Percentiles rank a stretch among this genome's conserved stretches.
phyloP scores from a whole-genome alignment of 257 asterid genomes.

The Penstemon newberryi region DNA sequence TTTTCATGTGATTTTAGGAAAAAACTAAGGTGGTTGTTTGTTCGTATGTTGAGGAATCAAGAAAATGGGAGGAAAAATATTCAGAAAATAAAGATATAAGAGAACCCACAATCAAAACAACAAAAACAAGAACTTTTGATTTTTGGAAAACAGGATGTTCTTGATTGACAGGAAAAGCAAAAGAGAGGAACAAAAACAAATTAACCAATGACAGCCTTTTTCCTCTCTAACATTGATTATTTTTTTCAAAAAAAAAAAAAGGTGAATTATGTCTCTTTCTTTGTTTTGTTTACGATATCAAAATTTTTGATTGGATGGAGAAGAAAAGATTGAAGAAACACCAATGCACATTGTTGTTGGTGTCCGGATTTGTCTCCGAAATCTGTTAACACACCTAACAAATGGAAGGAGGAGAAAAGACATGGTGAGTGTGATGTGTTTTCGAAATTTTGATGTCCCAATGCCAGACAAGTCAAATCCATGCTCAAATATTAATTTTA shows the following conservation, averaged over 20 bases:
- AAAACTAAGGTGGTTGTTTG: slow-evolving; percentile 15
- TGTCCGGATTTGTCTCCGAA: slow-evolving; percentile 63
- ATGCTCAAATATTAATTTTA: neutral
- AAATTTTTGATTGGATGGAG: slow-evolving; percentile 28
- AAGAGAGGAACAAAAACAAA: slow-evolving; percentile 18
- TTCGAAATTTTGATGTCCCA: slow-evolving; percentile 22
- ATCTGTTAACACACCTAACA: slow-evolving; percentile 62
- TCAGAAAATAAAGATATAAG: neutral
- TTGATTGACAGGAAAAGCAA: slow-evolving; percentile 40
- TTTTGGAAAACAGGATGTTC: slow-evolving; percentile 24
- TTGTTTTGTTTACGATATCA: neutral
- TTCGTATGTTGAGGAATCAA: slow-evolving; percentile 20
- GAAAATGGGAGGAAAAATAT: slow-evolving; percentile 7
- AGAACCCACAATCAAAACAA: slow-evolving; percentile 25
- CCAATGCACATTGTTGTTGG: slow-evolving; percentile 29
- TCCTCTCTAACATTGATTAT: slow-evolving; percentile 23
- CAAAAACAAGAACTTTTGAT: slow-evolving; percentile 9
- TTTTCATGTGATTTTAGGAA: slow-evolving; percentile 15
- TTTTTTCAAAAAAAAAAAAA: neutral
- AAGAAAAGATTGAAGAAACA: slow-evolving; percentile 34
- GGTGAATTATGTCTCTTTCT: neutral
- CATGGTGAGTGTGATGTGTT: slow-evolving; percentile 34
- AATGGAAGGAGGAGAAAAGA: slow-evolving; percentile 50
- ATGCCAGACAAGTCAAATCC: slow-evolving; percentile 20
- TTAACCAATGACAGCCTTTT: slow-evolving; percentile 24